Evolutionary conservation across 1,139 yeast species (phyloP).

Genomic region (Pneumocystis jirovecii): DNA sequence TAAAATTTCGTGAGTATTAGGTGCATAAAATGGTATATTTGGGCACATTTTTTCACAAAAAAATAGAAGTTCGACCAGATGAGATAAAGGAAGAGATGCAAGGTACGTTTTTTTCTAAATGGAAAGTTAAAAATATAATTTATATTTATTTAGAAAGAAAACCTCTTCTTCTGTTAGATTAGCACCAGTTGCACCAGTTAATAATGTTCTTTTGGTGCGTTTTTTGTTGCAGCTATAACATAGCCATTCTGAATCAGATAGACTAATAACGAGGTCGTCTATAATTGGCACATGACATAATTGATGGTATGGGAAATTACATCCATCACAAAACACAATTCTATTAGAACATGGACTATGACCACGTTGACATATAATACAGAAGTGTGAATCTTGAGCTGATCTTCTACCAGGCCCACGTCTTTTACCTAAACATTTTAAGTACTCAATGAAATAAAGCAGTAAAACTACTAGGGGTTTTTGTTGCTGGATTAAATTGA

Average conservation of each 20-base stretch:
- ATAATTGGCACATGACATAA: constrained; percentile 31
- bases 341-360: constrained; percentile 28
- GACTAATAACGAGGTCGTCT: constrained; percentile 29
- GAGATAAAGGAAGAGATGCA: constrained; percentile 27
- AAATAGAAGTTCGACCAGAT: constrained; percentile 28
- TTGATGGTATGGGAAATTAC: constrained; percentile 31
- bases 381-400: constrained; percentile 22
- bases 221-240: constrained; percentile 29
- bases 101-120: constrained; percentile 26
- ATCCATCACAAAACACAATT: constrained; percentile 31
- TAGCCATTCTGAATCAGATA: constrained; percentile 33
- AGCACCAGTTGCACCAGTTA: constrained; percentile 28
- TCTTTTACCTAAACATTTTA: constrained; percentile 7
- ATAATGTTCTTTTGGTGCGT: constrained; percentile 26
- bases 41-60: constrained; percentile 15
- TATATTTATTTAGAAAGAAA: constrained; percentile 6
- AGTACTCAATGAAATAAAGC: not conserved
- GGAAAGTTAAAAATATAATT: not conserved
- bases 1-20: constrained; percentile 12
- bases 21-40: constrained; percentile 15
- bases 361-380: constrained; percentile 29
- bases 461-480: constrained; percentile 1
- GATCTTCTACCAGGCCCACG: constrained; percentile 11
- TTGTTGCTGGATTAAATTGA: constrained; percentile 15
- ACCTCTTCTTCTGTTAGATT: constrained; percentile 24